These are phyloP conservation scores for Astragalus glycyphyllos DNA, from an alignment of 306 rosid genomes.

Conservation along the genomic window DNA sequence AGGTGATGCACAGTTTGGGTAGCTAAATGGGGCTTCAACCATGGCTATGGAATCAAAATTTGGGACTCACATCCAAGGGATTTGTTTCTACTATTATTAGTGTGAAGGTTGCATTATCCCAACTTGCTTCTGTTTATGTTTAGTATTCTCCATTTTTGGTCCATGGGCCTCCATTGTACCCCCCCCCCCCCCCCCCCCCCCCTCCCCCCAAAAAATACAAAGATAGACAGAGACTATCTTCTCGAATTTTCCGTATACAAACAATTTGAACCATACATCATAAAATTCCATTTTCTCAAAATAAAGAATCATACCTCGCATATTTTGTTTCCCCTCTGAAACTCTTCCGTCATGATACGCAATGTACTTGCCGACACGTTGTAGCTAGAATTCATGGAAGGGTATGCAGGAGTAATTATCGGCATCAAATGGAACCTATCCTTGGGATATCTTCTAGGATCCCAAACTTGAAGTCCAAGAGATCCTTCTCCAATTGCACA, in stretches of 20 bases:
- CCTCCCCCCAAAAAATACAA: not conserved
- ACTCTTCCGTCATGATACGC: constrained; percentile 82
- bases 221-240: not conserved
- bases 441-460: constrained; percentile 88
- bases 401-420: constrained; percentile 95
- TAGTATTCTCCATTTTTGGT: not conserved
- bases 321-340: constrained; percentile 82
- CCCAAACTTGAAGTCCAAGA: constrained; percentile 91
- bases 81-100: not conserved
- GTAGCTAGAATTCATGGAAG: constrained; percentile 94
- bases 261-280: constrained; percentile 28
- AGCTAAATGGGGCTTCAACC: constrained; percentile 9
- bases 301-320: constrained; percentile 67
- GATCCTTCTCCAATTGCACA: constrained; percentile 83
- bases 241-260: constrained; percentile 12
- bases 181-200: no score
- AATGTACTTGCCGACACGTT: constrained; percentile 85
- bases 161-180: not conserved
- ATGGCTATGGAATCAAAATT: constrained; percentile 5
- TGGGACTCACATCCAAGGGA: constrained; percentile 2
- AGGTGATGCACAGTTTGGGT: not conserved
- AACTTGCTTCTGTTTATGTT: not conserved
- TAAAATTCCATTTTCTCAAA: constrained; percentile 64
- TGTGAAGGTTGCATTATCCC: constrained; percentile 5
- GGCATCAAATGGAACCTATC: constrained; percentile 89